Conservation (phyloP, 1,284 basidiomycete genomes). For the Papiliotrema fonsecae region DNA sequence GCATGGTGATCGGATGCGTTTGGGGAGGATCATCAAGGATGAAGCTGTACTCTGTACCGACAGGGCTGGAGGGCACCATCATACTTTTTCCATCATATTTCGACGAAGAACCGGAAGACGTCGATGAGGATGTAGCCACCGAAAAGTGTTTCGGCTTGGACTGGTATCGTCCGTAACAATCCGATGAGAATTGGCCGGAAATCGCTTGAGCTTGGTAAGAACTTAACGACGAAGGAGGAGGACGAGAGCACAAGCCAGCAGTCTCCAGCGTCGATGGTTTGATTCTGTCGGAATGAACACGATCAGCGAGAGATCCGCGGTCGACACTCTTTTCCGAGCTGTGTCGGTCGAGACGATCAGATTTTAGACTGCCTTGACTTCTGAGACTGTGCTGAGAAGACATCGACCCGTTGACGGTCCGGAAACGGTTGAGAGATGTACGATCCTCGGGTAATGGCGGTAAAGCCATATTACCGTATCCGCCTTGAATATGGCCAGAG, state of each 20-base stretch:
- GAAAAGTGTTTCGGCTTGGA: conserved; percentile 9
- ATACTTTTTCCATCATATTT: neutral
- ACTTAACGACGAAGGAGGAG: neutral
- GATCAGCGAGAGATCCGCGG: neutral
- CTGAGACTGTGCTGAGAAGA: conserved; percentile 1
- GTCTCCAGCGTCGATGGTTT: conserved; percentile 1
- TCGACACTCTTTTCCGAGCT: no score
- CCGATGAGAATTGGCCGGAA: neutral
- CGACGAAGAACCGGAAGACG: neutral
- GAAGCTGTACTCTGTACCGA: conserved; percentile 1
- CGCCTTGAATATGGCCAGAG: neutral
- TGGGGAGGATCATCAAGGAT: neutral
- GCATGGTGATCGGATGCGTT: neutral
- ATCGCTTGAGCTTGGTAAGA: conserved; percentile 2
- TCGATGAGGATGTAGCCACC: conserved; percentile 7
- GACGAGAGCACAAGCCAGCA: neutral
- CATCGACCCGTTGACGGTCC: neutral
- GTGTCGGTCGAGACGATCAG: neutral
- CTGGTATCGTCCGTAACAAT: neutral
- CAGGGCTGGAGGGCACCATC: neutral
- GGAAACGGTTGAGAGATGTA: neutral
- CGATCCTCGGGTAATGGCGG: neutral
- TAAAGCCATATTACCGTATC: neutral
- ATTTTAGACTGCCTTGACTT: neutral
- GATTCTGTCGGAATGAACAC: neutral